Base-by-base conservation (phyloP, 495 filamentous ascomycete genomes). In the Talaromyces trachyspermus region DNA sequence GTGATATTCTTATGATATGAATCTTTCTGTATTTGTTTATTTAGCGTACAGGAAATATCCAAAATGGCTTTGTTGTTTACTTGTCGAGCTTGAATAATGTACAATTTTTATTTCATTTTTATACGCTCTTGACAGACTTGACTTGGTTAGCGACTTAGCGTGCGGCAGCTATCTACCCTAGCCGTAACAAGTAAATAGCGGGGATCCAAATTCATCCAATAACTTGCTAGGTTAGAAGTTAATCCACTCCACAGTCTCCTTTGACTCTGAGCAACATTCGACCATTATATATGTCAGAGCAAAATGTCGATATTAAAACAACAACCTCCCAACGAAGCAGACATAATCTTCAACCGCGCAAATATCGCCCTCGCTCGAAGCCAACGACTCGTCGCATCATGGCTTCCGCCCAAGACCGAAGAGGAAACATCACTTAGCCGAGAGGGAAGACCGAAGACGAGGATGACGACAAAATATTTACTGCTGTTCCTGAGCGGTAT, bases 381-480 rank as follows among this genome's bases (percentile, higher is more conserved):
- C 42, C 72, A 75, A 52, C 67, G 73, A 10, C 64, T 77, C 43
- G 67, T 77, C 44, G 61, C 70, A 47, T 75, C 73, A 46, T 77
- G 73, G 73, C 64, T 75, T 17, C 78, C 78, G 8, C 53, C 60
- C 12, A 58, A 63, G 47, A 66, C 71, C 7, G 49, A 61, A 5
- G 68, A 68, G 19, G 74, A 76, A 48, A 52, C 63, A 33, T 19
- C n/a, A n/a, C 2, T 4, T 27, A 36, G 11, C 57, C 62, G 23
- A 68, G 69, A 44, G 60, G 48, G 24, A 70, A 72, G 53, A 55
- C 66, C 14, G 65, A 69, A 27, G 66, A 66, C 20, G 69, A 72
- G 45, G 43, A 68, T 43, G 70, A 77, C 50, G 65, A 71, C 58
- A 72, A 75, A 52, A 69, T 75, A 17, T 76, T 77, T 43, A 68